Conservation (phyloP, 495 filamentous ascomycete species). For the Hypoxylon rickii region DNA sequence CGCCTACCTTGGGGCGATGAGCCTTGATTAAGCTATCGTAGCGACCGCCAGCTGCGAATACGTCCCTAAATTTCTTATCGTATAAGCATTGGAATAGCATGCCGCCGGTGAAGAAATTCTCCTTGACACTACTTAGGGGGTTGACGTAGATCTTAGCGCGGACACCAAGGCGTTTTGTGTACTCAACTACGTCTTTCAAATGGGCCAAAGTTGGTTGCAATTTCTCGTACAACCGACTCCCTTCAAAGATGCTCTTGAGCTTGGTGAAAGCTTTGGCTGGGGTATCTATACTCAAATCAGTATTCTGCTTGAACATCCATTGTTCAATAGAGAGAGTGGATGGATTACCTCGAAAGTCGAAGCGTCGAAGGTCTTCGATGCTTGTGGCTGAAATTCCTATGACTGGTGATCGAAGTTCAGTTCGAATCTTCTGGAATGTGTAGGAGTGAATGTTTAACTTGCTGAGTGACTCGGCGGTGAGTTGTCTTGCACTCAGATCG, state of each 20-base stretch:
- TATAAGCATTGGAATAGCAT: conserved; percentile 90
- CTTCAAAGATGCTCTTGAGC: conserved; percentile 74
- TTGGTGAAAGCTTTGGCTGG: conserved; percentile 73
- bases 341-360: conserved; percentile 80
- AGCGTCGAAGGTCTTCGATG: conserved; percentile 84
- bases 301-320: not conserved
- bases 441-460: conserved; percentile 83
- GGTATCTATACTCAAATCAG: conserved; percentile 55
- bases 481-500: conserved; percentile 64
- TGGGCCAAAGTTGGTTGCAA: conserved; percentile 77
- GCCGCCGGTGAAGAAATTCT: conserved; percentile 87
- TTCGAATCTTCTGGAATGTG: conserved; percentile 83
- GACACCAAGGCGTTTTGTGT: conserved; percentile 74
- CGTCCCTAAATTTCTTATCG: conserved; percentile 79
- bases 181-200: conserved; percentile 73
- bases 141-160: conserved; percentile 80
- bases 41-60: conserved; percentile 91
- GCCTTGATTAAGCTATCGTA: conserved; percentile 86
- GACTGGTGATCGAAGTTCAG: conserved; percentile 77
- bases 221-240: conserved; percentile 66
- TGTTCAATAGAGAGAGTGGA: not conserved
- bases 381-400: conserved; percentile 87
- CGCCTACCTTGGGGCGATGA: conserved; percentile 62
- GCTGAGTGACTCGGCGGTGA: conserved; percentile 82
- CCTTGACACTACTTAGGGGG: conserved; percentile 86